phyloP scores from a whole-genome alignment of 331 rosid species.

The Dryas integrifolia region DNA sequence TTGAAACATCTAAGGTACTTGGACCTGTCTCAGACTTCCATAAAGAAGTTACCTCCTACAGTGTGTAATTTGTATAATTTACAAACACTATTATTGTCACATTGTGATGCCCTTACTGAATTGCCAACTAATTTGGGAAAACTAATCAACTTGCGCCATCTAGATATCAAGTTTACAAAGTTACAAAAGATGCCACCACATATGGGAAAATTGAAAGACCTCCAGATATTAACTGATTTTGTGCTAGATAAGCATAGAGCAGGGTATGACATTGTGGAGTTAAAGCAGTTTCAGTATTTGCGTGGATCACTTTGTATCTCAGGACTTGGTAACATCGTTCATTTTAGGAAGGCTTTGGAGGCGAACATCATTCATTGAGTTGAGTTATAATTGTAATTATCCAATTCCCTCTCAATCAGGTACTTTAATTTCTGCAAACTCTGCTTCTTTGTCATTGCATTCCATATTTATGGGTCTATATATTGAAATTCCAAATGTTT shows the following conservation, averaged over 20 bases:
- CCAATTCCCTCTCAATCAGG: too few relatives aligned
- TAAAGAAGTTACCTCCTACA: not conserved
- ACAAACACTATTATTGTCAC: not conserved
- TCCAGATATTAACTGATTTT: not conserved
- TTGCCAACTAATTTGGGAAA: not conserved
- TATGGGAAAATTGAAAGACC: not conserved
- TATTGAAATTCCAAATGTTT: too few relatives aligned
- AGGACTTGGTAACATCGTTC: not conserved
- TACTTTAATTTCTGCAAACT: too few relatives aligned
- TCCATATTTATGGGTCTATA: too few relatives aligned
- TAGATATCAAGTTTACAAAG: not conserved
- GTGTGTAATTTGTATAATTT: slow-evolving; percentile 3
- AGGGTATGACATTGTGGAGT: not conserved
- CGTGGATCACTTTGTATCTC: slow-evolving; percentile 24
- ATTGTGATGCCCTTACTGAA: not conserved
- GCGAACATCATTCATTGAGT: not conserved
- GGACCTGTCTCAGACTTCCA: slow-evolving; percentile 15
- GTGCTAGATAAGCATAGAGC: not conserved
- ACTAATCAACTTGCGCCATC: slow-evolving; percentile 1
- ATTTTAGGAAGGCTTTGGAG: slow-evolving; percentile 3
- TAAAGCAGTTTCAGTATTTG: not conserved
- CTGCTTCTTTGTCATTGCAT: too few relatives aligned
- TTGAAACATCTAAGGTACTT: slow-evolving; percentile 22
- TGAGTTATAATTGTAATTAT: too few relatives aligned
- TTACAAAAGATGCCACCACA: not conserved